A percentile compares a stretch with the other conserved stretches of the same genome.
Conservation (phyloP, 1,284 basidiomycete species). For the Ustilago loliicola region DNA sequence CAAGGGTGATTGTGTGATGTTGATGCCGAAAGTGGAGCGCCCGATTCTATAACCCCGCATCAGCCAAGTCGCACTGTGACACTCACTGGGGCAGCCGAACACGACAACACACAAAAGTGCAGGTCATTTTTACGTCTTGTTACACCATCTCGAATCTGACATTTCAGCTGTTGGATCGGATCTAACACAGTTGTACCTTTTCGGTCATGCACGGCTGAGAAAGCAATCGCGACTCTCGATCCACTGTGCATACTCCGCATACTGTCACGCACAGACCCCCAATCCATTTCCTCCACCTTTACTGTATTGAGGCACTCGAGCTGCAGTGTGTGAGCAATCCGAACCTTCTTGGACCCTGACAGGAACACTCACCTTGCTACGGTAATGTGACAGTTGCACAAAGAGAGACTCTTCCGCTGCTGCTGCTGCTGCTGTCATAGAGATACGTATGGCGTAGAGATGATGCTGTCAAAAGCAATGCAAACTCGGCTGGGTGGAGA, state of each 20-base stretch:
- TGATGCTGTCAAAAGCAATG: no score
- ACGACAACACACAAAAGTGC: background rate
- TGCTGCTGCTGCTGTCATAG: no score
- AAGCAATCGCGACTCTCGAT: conserved; percentile 23
- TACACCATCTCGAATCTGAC: no score
- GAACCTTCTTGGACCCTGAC: conserved; percentile 16
- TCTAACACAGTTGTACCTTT: conserved; percentile 11
- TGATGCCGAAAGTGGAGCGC: background rate
- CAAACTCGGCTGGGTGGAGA: background rate
- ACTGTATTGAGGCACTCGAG: background rate
- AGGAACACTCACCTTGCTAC: background rate
- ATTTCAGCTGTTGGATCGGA: no score
- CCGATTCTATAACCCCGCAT: no score
- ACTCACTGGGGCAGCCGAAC: background rate
- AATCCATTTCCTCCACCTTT: background rate
- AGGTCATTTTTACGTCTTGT: no score
- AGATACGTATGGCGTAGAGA: no score
- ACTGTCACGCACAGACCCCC: conserved; percentile 14
- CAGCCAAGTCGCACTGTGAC: no score
- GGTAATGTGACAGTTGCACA: background rate
- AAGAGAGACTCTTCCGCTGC: no score
- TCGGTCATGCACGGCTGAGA: conserved; percentile 30
- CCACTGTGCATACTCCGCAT: background rate
- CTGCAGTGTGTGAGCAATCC: background rate
- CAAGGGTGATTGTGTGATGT: background rate